phyloP scores from a whole-genome alignment of 2,329 filamentous ascomycete species.

The Calonectria pseudoturangicola region DNA sequence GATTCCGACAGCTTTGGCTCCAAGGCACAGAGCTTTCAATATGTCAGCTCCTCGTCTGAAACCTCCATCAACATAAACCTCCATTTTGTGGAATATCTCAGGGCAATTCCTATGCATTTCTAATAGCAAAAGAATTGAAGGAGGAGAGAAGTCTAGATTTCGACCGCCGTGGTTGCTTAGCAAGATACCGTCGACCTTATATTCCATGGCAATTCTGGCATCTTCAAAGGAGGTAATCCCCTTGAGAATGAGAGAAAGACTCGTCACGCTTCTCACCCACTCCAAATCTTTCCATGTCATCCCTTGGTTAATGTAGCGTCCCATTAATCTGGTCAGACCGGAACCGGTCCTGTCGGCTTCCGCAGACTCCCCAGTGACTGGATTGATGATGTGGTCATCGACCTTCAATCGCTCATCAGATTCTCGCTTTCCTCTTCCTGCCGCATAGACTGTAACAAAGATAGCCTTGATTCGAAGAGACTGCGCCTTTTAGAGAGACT shows the following conservation, averaged over 20 bases:
- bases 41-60: slow-evolving; percentile 79
- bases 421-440: slow-evolving; percentile 73
- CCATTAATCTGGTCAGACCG: slow-evolving; percentile 63
- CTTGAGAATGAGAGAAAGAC: slow-evolving; percentile 78
- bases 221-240: slow-evolving; percentile 82
- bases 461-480: slow-evolving; percentile 68
- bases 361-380: slow-evolving; percentile 61
- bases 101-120: slow-evolving; percentile 78
- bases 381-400: slow-evolving; percentile 54
- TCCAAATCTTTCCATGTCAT: slow-evolving; percentile 79
- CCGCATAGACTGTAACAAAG: slow-evolving; percentile 76
- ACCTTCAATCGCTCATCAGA: slow-evolving; percentile 67
- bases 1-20: slow-evolving; percentile 78
- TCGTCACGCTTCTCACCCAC: slow-evolving; percentile 72
- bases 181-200: slow-evolving; percentile 80
- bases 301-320: slow-evolving; percentile 73
- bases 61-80: slow-evolving; percentile 79
- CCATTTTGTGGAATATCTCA: slow-evolving; percentile 74
- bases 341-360: slow-evolving; percentile 73
- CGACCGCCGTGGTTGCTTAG: slow-evolving; percentile 83
- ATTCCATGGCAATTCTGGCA: slow-evolving; percentile 74
- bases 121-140: slow-evolving; percentile 75
- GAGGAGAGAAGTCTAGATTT: slow-evolving; percentile 68
- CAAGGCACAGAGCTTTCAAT: slow-evolving; percentile 79
- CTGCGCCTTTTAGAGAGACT: slow-evolving; percentile 36